Base-by-base conservation (phyloP, 2,329 filamentous ascomycete species). In the Pseudopithomyces maydicus region DNA sequence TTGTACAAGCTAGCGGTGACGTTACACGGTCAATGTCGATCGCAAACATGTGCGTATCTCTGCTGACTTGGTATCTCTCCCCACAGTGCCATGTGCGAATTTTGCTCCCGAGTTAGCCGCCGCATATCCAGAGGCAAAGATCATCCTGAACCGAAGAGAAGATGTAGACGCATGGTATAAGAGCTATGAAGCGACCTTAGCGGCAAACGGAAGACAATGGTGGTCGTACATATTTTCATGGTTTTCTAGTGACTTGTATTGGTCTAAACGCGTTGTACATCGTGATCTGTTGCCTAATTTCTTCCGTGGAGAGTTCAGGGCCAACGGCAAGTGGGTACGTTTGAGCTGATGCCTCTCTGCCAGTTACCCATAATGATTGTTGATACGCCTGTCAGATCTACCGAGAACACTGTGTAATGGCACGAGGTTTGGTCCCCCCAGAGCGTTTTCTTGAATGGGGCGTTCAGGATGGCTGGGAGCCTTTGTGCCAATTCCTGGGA, bases 131-230 rank as follows among this genome's bases (percentile, higher is more conserved):
- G 85, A 90, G 54, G 88, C 88, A 56, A 90, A 90, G 74, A 84
- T 90, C 50, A 82, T 91, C 49, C 78, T 91, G 59, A 88, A 86
- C n/a, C 86, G 83, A 55, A 83, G 87, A 44, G 44, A 22, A 6
- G 85, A 89, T 56, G 84, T 89, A 42, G 81, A 89, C 72, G 84
- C 84, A 38, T 90, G 88, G 85, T 79, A 83, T 66, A 33, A 36
- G 12, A 55, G 46, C 32, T 23, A 36, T 14, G 14, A 46, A 11
- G 47, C 29, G 14, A 56, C 47, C 14, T 23, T 58, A 20, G 36
- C 17, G 20, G 12, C 39, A 20, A 20, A 35, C 33, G 29, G 53
- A 39, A 26, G 39, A 26, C 36, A 52, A 12, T 33, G 26, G 44
- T 46, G 29, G 55, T 42, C 14, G 22, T 19, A 45, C 43, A 45